Base-by-base conservation (phyloP, 2,329 filamentous ascomycete genomes). In the Cercospora sp. region DNA sequence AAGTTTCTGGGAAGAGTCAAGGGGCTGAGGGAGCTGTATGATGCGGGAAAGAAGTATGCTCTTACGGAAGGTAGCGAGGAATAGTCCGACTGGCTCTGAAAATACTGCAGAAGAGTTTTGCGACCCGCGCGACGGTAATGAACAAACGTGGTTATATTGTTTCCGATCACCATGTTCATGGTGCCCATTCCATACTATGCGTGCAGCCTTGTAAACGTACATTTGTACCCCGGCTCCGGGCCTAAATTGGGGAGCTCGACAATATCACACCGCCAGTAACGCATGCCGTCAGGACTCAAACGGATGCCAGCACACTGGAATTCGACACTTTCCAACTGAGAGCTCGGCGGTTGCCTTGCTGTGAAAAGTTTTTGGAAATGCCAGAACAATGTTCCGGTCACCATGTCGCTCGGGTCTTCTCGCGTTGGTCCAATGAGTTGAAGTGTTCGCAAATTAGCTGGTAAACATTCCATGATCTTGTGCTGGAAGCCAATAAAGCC, bases 11-110 rank as follows among this genome's bases (percentile, higher is more conserved):
- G 16, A 18, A 18, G 16, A 3, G 65, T 60, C 6, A 23, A 63
- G 31, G 61, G 68, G 3, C 42, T 70, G 36, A 65, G 36, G n/a
- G 63, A 63, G 63, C 12, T 72, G 31, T 64, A 69, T 30, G 68
- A 68, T 40, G 70, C 66, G 3, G 67, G 69, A 3, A 66, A 61
- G 60, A 63, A 36, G 55, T 71, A 31, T 45, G 42, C 55, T 18
- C 30, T 59, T 13, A 59, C 30, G 4, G 55, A 59, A n/a, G n/a
- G 30, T 18, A 13, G 16, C n/a, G 55, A 59, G 13, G 2, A 55
- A 26, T 55, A 55, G 23, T 30, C 2, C 16, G 45, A 6, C 12
- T 55, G 5, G 23, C 13, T 8, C 13, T 55, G 48, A 1, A 16
- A n/a, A 12, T n/a, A 26, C 9, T 26, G 23, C n/a, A 23, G 2